Evolutionary conservation across 192 early-diverging fungal species (phyloP).

Genomic region (Backusella tarrabulga): DNA sequence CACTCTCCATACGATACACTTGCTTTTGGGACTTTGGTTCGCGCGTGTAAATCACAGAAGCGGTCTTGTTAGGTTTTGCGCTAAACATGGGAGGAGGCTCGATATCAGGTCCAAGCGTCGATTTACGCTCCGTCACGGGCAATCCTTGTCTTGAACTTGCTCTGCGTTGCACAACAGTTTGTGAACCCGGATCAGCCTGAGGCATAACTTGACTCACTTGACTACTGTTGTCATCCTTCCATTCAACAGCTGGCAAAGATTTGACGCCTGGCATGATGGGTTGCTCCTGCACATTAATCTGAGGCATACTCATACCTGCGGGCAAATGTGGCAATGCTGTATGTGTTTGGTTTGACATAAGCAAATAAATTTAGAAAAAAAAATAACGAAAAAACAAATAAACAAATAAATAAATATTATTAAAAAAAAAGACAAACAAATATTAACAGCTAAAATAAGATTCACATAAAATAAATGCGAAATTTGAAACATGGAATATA

Average conservation of each 20-base stretch:
- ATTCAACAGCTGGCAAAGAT: not conserved
- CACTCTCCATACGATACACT: constrained; percentile 23
- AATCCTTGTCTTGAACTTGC: constrained; percentile 10
- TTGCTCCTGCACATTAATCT: not conserved
- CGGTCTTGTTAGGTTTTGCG: constrained; percentile 6
- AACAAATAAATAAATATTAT: not conserved
- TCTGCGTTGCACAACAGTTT: not conserved
- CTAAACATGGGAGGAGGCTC: constrained; percentile 30
- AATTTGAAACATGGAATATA: not conserved
- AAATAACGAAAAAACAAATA: not conserved
- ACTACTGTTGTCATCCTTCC: not conserved
- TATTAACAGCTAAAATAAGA: not conserved
- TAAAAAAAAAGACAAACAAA: not conserved
- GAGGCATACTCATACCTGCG: constrained; percentile 7
- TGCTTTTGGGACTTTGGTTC: constrained; percentile 25
- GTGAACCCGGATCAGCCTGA: not conserved
- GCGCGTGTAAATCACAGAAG: not conserved
- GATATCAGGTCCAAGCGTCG: not conserved
- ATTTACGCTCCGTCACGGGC: not conserved
- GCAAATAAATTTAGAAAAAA: not conserved
- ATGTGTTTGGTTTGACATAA: not conserved
- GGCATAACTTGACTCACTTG: not conserved
- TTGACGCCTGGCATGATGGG: constrained; percentile 14
- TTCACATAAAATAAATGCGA: constrained; percentile 4
- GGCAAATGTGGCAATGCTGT: constrained; percentile 24